Conservation (phyloP, 1,284 basidiomycete species). For the Phlebopus sp. region DNA sequence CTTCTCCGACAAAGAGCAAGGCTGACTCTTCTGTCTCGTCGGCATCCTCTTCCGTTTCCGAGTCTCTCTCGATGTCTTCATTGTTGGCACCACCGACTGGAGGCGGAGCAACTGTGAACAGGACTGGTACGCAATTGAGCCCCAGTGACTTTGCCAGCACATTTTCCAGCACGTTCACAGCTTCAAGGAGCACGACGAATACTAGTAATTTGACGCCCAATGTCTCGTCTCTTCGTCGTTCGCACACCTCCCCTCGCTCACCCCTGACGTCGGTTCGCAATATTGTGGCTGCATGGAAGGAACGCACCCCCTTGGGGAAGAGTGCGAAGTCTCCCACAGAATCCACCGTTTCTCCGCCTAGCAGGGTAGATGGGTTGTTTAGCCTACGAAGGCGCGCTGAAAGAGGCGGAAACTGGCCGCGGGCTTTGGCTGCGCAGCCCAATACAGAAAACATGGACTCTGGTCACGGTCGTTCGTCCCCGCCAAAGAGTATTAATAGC, state of each 20-base stretch:
- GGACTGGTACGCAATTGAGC: conserved; percentile 25
- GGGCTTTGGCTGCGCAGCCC: conserved; percentile 9
- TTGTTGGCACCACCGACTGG: conserved; percentile 39
- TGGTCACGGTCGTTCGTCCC: conserved; percentile 19
- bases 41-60: conserved; percentile 21
- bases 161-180: conserved; percentile 33
- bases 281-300: conserved; percentile 79
- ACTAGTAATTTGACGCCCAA: conserved; percentile 22
- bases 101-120: conserved; percentile 23
- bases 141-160: conserved; percentile 35
- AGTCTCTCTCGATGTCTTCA: conserved; percentile 35
- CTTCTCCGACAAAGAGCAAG: conserved; percentile 47
- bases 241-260: conserved; percentile 56
- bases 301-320: conserved; percentile 48
- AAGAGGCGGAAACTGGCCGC: conserved; percentile 37
- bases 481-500: conserved; percentile 30
- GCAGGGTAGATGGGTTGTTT: conserved; percentile 49
- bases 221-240: conserved; percentile 45
- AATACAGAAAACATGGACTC: conserved; percentile 14
- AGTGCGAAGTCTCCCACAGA: conserved; percentile 21
- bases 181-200: conserved; percentile 22
- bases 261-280: conserved; percentile 72
- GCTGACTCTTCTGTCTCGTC: conserved; percentile 31
- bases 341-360: conserved; percentile 21
- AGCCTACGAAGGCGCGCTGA: conserved; percentile 60